These are phyloP conservation scores for Zygosaccharomyces sapae DNA, from an alignment of 1,139 yeast species.

Conservation along the genomic window DNA sequence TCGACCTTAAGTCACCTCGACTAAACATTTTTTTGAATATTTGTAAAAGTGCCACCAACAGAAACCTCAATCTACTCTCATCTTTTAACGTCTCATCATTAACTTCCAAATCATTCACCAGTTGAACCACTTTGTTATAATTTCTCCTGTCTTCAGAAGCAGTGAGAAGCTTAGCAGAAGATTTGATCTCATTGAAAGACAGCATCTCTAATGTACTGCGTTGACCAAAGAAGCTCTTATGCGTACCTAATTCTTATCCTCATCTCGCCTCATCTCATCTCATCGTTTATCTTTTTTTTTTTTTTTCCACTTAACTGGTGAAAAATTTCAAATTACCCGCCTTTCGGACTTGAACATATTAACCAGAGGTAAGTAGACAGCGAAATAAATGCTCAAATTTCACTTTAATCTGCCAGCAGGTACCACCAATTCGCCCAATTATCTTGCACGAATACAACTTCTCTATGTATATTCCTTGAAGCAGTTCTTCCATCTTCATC, in stretches of 20 bases:
- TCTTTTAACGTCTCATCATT: constrained; percentile 11
- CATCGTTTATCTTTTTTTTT: constrained; percentile 5
- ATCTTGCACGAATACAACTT: no score
- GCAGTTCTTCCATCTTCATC: neutral
- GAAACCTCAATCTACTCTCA: constrained; percentile 39
- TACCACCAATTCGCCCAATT: no score
- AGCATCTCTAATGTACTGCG: constrained; percentile 11
- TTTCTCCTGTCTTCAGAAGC: constrained; percentile 27
- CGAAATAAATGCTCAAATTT: no score
- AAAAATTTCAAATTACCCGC: constrained; percentile 17
- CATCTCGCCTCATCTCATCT: constrained; percentile 23
- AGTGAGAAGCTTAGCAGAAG: constrained; percentile 26
- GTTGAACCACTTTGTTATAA: constrained; percentile 28
- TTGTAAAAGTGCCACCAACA: constrained; percentile 51
- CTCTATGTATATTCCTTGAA: neutral
- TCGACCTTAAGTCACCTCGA: constrained; percentile 44
- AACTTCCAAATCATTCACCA: constrained; percentile 15
- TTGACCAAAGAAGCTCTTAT: neutral
- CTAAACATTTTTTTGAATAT: constrained; percentile 55
- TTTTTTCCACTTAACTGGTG: constrained; percentile 6
- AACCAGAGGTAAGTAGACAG: no score
- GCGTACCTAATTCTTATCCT: neutral
- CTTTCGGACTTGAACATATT: neutral
- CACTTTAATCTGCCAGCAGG: no score
- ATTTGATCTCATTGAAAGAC: constrained; percentile 28